phyloP scores from a whole-genome alignment of 768 basidiomycete species.

The Tulasnella sp. region DNA sequence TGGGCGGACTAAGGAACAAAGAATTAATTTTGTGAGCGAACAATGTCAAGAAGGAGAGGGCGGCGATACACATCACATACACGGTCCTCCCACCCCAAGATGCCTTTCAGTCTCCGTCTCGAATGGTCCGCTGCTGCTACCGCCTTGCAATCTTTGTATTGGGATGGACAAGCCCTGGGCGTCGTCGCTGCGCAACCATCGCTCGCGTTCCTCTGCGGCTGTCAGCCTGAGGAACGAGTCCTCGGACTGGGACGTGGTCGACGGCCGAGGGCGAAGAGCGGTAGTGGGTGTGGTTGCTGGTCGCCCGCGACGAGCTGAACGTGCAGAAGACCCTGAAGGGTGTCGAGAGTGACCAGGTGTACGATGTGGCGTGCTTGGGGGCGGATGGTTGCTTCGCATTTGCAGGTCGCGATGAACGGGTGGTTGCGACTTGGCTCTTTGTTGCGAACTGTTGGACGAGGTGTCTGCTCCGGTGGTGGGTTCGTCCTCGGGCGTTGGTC shows the following conservation, averaged over 20 bases:
- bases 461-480: neutral
- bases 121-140: neutral
- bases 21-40: neutral
- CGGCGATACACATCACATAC: neutral
- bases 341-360: neutral
- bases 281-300: constrained; percentile 19
- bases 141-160: neutral
- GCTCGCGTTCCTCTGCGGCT: constrained; percentile 14
- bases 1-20: neutral
- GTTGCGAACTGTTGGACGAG: neutral
- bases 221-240: constrained; percentile 17
- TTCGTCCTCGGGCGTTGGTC: neutral
- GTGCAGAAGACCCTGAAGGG: neutral
- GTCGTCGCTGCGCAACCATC: constrained; percentile 16
- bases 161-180: neutral
- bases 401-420: neutral
- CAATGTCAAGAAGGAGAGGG: neutral
- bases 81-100: neutral
- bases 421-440: neutral
- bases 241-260: neutral
- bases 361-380: neutral
- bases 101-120: neutral
- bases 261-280: constrained; percentile 9
- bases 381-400: neutral
- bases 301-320: neutral